Evolutionary conservation across 352 stramenopile species (phyloP).

Genomic region (Blastocystis hominis): DNA sequence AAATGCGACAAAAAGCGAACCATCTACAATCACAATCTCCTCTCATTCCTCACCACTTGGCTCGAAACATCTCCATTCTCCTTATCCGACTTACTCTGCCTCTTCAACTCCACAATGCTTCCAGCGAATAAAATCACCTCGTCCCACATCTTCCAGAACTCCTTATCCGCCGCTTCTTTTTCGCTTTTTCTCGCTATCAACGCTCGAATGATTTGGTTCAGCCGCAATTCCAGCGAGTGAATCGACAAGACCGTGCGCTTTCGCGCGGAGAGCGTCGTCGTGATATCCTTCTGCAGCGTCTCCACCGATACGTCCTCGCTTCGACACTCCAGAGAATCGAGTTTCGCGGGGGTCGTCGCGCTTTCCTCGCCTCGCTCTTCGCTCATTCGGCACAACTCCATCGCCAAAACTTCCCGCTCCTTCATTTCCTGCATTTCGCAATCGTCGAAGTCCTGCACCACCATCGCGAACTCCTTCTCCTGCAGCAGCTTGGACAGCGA

Average conservation of each 20-base stretch:
- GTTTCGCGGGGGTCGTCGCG: too few species aligned
- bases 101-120: not conserved
- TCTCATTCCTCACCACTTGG: not conserved
- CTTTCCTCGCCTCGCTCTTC: not conserved
- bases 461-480: not conserved
- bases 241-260: not conserved
- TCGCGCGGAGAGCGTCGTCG: not conserved
- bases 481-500: not conserved
- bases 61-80: not conserved
- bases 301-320: not conserved
- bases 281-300: not conserved
- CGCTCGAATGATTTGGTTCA: not conserved
- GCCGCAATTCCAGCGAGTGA: not conserved
- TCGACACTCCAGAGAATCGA: not conserved
- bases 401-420: conserved; percentile 30
- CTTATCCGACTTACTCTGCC: not conserved
- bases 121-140: conserved; percentile 8
- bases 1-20: not conserved
- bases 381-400: not conserved
- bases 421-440: not conserved
- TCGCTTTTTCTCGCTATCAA: not conserved
- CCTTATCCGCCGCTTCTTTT: not conserved
- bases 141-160: not conserved
- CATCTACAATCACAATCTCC: not conserved
- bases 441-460: not conserved